Evolutionary conservation across 2,329 filamentous ascomycete species (phyloP), one percentile per base, ranked within the genome.

Genomic region (Cladophialophora immunda): DNA sequence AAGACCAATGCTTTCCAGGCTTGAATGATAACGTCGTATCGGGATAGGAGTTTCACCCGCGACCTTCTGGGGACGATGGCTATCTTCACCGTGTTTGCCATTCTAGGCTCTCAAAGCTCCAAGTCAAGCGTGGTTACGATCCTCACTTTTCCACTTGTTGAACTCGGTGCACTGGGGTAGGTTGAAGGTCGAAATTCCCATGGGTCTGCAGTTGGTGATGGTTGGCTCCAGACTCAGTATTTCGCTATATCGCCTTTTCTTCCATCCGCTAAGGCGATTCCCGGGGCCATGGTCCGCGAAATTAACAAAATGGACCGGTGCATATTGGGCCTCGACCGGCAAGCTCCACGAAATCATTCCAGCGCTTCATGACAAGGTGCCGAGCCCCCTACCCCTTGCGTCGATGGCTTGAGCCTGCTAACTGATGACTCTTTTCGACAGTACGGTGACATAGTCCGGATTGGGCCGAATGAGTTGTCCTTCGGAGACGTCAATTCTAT

Each of bases 401-500:
- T 56, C 8, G 15, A 38, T 38, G 15, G 4, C 36, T 38, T 38
- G 9, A 17, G 13, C 5, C 27, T 8, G 2, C 52, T 29, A 15
- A 29, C 27, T 25, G 7, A 38, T 32, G 17, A 8, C 1, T 29
- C 17, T 3, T 13, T 13, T 9, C 17, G 9, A 22, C 53, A 61
- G 47, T 61, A 59, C 34, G 53, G 53, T 52, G 25, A 58, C 29
- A 59, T 67, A 25, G 64, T 61, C 59, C 53, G 50, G 4, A 36
- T 38, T 19, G 64, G 59, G n/a, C 61, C 64, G 15, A 53, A 67
- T 50, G 56, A 59, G 53, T 78, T 94, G 0, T 92, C 90, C 0
- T 92, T 94, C 73, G 86, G 89, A 3, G 86, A 92, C 70, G 90
- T 92, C 0, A 86, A 86, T 64, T 90, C 90, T 0, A 82, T 94